Evolutionary conservation across 352 stramenopile genomes (phyloP).

Genomic region (Plasmopara halstedii): DNA sequence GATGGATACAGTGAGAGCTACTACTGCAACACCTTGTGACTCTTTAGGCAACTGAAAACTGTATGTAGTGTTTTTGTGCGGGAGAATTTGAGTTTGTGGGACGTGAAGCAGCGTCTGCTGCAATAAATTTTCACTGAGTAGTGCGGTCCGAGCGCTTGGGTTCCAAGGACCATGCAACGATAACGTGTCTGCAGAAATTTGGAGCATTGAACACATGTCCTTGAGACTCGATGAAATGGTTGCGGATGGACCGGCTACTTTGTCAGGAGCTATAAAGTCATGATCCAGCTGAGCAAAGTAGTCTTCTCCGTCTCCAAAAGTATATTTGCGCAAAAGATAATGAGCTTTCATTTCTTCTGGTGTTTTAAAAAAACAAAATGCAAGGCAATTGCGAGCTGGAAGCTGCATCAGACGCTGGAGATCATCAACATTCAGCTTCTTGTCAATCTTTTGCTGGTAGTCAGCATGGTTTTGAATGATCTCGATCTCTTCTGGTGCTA

Average conservation of each 20-base stretch:
- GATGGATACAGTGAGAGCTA: slow-evolving; percentile 50
- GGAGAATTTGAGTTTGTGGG: slow-evolving; percentile 41
- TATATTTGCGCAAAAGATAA: slow-evolving; percentile 57
- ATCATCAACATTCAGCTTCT: slow-evolving; percentile 31
- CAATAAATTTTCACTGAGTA: slow-evolving; percentile 29
- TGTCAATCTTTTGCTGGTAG: slow-evolving; percentile 31
- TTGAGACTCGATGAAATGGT: slow-evolving; percentile 19
- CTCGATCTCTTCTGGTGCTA: slow-evolving; percentile 44
- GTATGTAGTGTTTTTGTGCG: slow-evolving; percentile 56
- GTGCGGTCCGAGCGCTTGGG: slow-evolving; percentile 15
- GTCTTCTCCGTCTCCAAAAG: slow-evolving; percentile 58
- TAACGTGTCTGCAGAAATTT: slow-evolving; percentile 13
- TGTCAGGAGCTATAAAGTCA: slow-evolving; percentile 23
- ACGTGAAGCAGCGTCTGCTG: slow-evolving; percentile 30
- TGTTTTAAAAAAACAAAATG: slow-evolving; percentile 64
- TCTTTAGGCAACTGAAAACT: slow-evolving; percentile 43
- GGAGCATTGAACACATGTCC: slow-evolving; percentile 27
- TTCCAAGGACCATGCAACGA: slow-evolving; percentile 3
- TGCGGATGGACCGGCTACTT: slow-evolving; percentile 8
- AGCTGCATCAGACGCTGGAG: slow-evolving; percentile 48
- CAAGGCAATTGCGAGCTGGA: slow-evolving; percentile 54
- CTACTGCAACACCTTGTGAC: slow-evolving; percentile 24
- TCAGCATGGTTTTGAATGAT: slow-evolving; percentile 47
- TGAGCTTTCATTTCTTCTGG: slow-evolving; percentile 49
- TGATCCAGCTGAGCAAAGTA: slow-evolving; percentile 41